phyloP scores from a whole-genome alignment of 2,329 filamentous ascomycete species.

The Diaporthe citrichinensis region DNA sequence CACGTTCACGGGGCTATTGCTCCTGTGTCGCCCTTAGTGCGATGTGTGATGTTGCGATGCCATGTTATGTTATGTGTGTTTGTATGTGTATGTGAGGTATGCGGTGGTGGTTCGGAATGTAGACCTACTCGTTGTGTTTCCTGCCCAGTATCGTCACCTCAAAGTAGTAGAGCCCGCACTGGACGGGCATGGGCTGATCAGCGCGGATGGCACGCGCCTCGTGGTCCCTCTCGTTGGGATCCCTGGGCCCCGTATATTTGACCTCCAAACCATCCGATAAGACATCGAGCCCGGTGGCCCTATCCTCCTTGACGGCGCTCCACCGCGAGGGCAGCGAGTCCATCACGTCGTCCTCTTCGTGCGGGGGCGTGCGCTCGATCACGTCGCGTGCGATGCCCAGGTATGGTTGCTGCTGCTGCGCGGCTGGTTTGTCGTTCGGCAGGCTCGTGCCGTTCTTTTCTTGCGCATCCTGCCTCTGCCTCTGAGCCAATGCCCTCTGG shows the following conservation, averaged over 20 bases:
- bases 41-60: not conserved
- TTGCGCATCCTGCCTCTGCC: constrained; percentile 60
- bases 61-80: no score
- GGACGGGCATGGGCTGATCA: constrained; percentile 87
- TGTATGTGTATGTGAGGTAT: not conserved
- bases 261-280: constrained; percentile 81
- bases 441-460: constrained; percentile 66
- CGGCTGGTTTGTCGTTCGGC: constrained; percentile 67
- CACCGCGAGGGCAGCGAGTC: constrained; percentile 84
- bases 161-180: constrained; percentile 96
- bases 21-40: not conserved
- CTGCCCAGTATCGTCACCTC: constrained; percentile 73
- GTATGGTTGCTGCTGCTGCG: constrained; percentile 65
- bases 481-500: constrained; percentile 67
- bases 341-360: constrained; percentile 71
- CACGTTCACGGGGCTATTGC: not conserved
- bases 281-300: constrained; percentile 80
- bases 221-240: constrained; percentile 67
- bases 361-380: constrained; percentile 78
- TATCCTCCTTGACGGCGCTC: constrained; percentile 78
- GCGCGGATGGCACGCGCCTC: constrained; percentile 88
- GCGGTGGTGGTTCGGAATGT: constrained; percentile 3
- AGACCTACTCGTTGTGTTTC: constrained; percentile 69
- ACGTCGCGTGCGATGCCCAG: constrained; percentile 87
- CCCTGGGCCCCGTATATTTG: constrained; percentile 66